Evolutionary conservation across 768 basidiomycete genomes (phyloP), one percentile per base, ranked within the genome.

Genomic region (Pleurotus eryngii): DNA sequence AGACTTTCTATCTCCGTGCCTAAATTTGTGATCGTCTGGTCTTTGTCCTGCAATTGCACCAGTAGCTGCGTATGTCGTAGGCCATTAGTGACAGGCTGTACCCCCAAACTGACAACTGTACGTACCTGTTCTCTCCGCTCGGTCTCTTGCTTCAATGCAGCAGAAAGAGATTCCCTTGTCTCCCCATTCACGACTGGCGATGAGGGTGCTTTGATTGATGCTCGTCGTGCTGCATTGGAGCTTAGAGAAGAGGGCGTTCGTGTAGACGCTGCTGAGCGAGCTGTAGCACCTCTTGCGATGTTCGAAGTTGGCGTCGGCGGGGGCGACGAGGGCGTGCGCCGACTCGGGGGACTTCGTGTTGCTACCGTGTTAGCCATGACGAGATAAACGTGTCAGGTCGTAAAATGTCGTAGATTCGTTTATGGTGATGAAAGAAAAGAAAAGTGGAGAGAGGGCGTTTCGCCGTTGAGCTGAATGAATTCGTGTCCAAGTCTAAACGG

Each of bases 101-200:
- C 22, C 49, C 12, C 37, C 51, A 49, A 49, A 39, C 57, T 27
- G 59, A 59, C 35, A 61, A 15, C 43, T 45, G 38, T 24, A 68
- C 81, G 57, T 65, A 86, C 91, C 76, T 87, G 83, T 69, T 93
- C 91, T 71, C 89, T 92, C 64, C 86, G 80, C 61, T 92, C 89
- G 12, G 86, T 89, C 69, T 92, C 91, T 49, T 84, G 79, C 69
- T 85, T 89, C 59, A 92, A 76, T 27, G 84, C 83, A 35, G 80
- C 80, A 9, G 81, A 73, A 35, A 90, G 76, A 24, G 77, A 70
- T 54, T 89, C 86, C 47, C 76, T 74, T 7, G 77, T 73, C 55
- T 87, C 86, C 20, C 37, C 56, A 63, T 74, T 72, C 30, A 66
- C 59, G 22, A 67, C 66, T 9, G 75, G 63, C 20, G 72, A 63